Base-by-base conservation (phyloP, 148 eudicot species). In the Persicaria maculosa region DNA sequence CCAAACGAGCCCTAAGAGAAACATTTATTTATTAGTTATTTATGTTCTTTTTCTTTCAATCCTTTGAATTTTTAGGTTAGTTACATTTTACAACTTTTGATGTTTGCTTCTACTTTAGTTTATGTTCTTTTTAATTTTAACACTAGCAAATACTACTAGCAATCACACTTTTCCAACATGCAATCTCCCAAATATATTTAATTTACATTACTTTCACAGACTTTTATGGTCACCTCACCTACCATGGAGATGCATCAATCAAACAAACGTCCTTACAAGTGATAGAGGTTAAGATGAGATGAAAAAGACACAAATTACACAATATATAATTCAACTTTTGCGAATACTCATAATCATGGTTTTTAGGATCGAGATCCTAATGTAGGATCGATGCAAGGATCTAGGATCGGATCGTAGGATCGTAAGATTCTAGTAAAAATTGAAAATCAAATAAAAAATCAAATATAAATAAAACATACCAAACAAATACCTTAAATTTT, bases 31-130 rank as follows among this genome's bases (percentile, higher is more conserved):
- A 59, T 59, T 20, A 31, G 1, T 59, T 19, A 2, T 57, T 17
- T 17, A 16, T 53, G n/a, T 8, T n/a, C 19, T 57, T 9, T 17
- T 57, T 57, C 9, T 7, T 57, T 57, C 25, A 6, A 31, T 61
- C 25, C 4, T 2, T 31, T 10, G 25, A 10, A 4, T 22, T 61
- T 43, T 68, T 76, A 25, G 55, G 17, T 36, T 17, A 7, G 72
- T 78, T 72, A 72, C 75, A 71, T 53, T 59, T 36, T 78, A 72
- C 75, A 71, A 47, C 64, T 36, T 78, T 73, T 68, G 46, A 65
- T 12, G 46, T 11, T 65, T 65, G 70, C 70, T 65, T 65, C 70
- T 3, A 40, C 70, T 65, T 65, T 65, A 40, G 70, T 65, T 65
- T 65, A 65, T 65, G 17, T 47, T 65, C 70, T 43, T 65, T 31